Base-by-base conservation (phyloP, 495 filamentous ascomycete species). In the Pseudevernia furfuracea region DNA sequence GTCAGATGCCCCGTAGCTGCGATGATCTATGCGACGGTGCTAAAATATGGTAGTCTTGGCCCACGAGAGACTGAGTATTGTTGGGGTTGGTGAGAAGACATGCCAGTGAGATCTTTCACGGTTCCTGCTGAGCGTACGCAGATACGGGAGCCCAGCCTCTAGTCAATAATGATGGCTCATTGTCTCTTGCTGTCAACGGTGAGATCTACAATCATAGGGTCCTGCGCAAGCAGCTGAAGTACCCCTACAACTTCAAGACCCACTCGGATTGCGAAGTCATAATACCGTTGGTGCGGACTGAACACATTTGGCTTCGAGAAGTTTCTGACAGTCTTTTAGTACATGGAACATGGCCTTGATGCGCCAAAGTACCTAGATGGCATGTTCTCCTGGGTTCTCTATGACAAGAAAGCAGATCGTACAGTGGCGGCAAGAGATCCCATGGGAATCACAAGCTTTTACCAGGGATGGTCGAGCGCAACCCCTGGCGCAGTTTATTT, bases 171-270 rank as follows among this genome's bases (percentile, higher is more conserved):
- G 92, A 96, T 72, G 88, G 85, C 61, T 88, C 83, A 66, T 86
- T 98, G 67, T 86, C 91, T 63, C 84, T 98, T 58, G 94, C 94
- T 64, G 94, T 97, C 86, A 98, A 98, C 77, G 94, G 94, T 77
- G 94, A 98, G 77, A 98, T 98, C 75, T 98, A 98, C 82, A 98
- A 98, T 84, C 94, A 98, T 78, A 86, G 92, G 67, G 84, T 96
- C 68, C 79, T 98, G 68, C 86, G 94, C 67, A 97, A 96, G 77
- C 79, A 77, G 66, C 76, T 97, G 72, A 89, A 89, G 76, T 78
- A 77, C 30, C 84, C 87, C 32, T 93, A 96, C 75, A 85, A 89
- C 76, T 98, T 96, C 84, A 96, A 95, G 85, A 98, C 94, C 59
- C 88, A 94, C 73, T 96, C 92, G 38, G 94, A 98, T 70, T 98